Percentiles rank a stretch among this genome's conserved stretches.
These are phyloP conservation scores for Decorospora gaudefroyi DNA, from an alignment of 2,329 filamentous ascomycete genomes.

Conservation along the genomic window DNA sequence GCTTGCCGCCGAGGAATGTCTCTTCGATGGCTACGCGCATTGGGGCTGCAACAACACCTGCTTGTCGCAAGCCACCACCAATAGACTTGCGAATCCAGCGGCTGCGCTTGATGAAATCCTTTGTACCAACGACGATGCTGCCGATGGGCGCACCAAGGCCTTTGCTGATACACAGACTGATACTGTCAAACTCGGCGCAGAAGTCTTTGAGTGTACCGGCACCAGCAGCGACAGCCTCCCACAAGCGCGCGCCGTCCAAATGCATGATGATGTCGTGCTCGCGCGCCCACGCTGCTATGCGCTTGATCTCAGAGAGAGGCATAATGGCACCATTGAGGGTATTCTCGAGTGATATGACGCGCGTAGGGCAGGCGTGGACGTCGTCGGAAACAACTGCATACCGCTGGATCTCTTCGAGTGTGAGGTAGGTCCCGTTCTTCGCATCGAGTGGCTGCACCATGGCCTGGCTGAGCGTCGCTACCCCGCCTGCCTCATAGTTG, in stretches of 20 bases:
- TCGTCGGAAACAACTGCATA: conserved; percentile 69
- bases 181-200: conserved; percentile 70
- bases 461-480: conserved; percentile 72
- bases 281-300: conserved; percentile 70
- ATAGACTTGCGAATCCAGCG: conserved; percentile 80
- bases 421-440: conserved; percentile 72
- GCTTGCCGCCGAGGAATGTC: conserved; percentile 71
- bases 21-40: conserved; percentile 78
- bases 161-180: conserved; percentile 81
- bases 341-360: conserved; percentile 82
- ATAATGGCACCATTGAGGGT: conserved; percentile 79
- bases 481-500: conserved; percentile 69
- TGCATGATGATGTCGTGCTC: conserved; percentile 70
- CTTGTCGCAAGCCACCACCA: conserved; percentile 76
- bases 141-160: conserved; percentile 81
- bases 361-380: conserved; percentile 78
- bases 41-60: conserved; percentile 75
- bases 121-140: conserved; percentile 68
- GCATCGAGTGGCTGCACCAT: conserved; percentile 69
- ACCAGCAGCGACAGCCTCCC: conserved; percentile 76
- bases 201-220: conserved; percentile 70
- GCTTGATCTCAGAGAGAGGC: conserved; percentile 70
- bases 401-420: conserved; percentile 73
- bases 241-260: conserved; percentile 77
- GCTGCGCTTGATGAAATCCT: conserved; percentile 65